Base-by-base conservation (phyloP, 2,329 filamentous ascomycete genomes). In the Fusarium sp. region DNA sequence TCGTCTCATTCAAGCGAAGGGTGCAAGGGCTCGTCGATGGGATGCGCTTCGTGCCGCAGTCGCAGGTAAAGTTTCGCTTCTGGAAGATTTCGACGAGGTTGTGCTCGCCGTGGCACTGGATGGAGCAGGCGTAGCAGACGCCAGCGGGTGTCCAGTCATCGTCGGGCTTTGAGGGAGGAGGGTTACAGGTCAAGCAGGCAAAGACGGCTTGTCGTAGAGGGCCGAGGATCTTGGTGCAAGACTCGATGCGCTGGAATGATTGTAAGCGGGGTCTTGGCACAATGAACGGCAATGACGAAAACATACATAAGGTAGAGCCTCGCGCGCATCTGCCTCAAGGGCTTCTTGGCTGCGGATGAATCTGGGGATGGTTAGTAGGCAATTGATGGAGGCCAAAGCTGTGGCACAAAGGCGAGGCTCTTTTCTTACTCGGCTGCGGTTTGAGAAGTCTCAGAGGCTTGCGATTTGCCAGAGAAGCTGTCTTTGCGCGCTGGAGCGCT, bases 81-180 rank as follows among this genome's bases (percentile, higher is more conserved):
- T 89, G 92, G 83, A 99, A 99, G 18, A 99, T 92, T 82, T 99
- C 96, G 52, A 98, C 96, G 28, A 99, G 89, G 2, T 88, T 92
- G 79, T 99, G 96, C 77, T 98, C 95, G 72, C 96, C 95, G 77
- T 99, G 96, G 78, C 96, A 99, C 74, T 95, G 93, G 63, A 99
- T 94, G 7, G 95, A 98, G 83, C 96, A 99, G 23, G 95, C 93
- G 77, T 99, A 99, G 85, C 96, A 99, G 60, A 99, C 89, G 28
- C 93, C 96, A 4, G 95, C 96, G 1, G 90, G 83, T 0, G 70
- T 77, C 73, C 79, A 82, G 7, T 73, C 47, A 52, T 91, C 90
- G 44, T 87, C 84, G 2, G 86, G 77, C 46, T 88, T 87, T 3
- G 85, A 75, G 1, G 94, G 92, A 9, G 93, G 89, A 9, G 96